Base-by-base conservation (phyloP, 352 stramenopile species). In the Pythium myriotylum region DNA sequence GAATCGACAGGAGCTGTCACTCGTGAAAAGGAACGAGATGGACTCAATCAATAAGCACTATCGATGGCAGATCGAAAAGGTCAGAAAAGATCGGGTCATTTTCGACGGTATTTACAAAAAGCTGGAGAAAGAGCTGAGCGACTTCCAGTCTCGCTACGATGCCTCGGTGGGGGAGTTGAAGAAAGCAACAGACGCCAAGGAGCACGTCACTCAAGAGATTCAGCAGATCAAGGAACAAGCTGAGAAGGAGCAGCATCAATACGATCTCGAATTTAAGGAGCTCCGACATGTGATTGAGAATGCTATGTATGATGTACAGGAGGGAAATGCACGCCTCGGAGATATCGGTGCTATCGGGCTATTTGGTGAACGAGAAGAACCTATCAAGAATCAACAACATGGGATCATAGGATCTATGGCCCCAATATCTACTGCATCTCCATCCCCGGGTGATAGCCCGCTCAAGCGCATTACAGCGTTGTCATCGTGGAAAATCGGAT, bases 31-130 rank as follows among this genome's bases (percentile, higher is more conserved):
- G 57, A 93, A 92, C 55, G 84, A 92, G 52, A 85, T 91, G 51
- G 81, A 91, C 29, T 91, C 79, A 55, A 81, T 86, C 43, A 93
- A 91, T 62, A 93, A 93, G 59, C 72, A 89, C 37, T 63, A 92
- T 29, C 80, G 85, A 27, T 67, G 63, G 52, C 78, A 88, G 47
- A 84, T 92, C 41, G 81, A 94, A 32, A 86, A 88, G 23, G 72
- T 85, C 33, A 73, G 84, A 23, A 68, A 75, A 46, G 81, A 94
- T 43, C 76, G 84, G 27, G 74, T 84, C 40, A 84, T 94, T 54
- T 93, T 93, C 56, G 84, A 93, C 50, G 67, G 80, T 13, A 92
- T 94, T 51, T 92, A 94, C 74, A 92, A 91, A 65, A 92, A 94
- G 40, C 72, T 94, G 19, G 86, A 93, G 67, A 75, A 79, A 6